Conservation (phyloP, 257 asterid species). For the Gentiana macrophylla region DNA sequence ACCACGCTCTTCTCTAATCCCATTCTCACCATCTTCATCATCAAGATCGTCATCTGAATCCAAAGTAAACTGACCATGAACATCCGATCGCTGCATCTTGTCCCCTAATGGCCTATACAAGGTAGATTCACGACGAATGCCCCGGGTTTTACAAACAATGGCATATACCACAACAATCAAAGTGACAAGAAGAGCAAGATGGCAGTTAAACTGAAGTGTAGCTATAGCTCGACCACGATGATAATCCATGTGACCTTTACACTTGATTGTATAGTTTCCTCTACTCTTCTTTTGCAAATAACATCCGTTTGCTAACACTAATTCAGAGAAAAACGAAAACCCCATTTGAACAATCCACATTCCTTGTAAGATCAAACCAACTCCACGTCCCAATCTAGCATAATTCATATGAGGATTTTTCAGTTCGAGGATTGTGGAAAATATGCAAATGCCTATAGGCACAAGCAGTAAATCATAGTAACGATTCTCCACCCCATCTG, state of each 20-base stretch:
- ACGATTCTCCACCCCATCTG: conserved; percentile 76
- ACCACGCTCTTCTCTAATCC: conserved; percentile 36
- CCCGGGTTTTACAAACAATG: conserved; percentile 40
- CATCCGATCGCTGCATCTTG: conserved; percentile 35
- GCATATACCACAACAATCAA: conserved; percentile 37
- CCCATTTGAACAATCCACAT: conserved; percentile 96
- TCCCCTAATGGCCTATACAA: conserved; percentile 62
- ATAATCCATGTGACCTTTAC: conserved; percentile 80
- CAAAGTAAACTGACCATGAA: conserved; percentile 51
- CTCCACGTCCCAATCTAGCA: conserved; percentile 56
- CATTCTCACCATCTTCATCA: conserved; percentile 28
- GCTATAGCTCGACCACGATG: conserved; percentile 94
- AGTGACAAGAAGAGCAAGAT: conserved; percentile 66
- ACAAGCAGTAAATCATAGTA: conserved; percentile 68
- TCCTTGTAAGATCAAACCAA: conserved; percentile 74
- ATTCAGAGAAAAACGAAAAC: conserved; percentile 63
- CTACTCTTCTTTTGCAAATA: conserved; percentile 62
- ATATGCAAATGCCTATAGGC: conserved; percentile 58
- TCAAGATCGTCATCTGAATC: conserved; percentile 57
- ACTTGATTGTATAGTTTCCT: conserved; percentile 72
- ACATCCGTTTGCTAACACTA: conserved; percentile 58
- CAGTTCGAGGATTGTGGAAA: conserved; percentile 64
- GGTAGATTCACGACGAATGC: conserved; percentile 32
- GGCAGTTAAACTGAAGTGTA: conserved; percentile 76
- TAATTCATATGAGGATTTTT: conserved; percentile 39